Conservation (phyloP, 768 basidiomycete genomes). For the Agaricus bisporus region DNA sequence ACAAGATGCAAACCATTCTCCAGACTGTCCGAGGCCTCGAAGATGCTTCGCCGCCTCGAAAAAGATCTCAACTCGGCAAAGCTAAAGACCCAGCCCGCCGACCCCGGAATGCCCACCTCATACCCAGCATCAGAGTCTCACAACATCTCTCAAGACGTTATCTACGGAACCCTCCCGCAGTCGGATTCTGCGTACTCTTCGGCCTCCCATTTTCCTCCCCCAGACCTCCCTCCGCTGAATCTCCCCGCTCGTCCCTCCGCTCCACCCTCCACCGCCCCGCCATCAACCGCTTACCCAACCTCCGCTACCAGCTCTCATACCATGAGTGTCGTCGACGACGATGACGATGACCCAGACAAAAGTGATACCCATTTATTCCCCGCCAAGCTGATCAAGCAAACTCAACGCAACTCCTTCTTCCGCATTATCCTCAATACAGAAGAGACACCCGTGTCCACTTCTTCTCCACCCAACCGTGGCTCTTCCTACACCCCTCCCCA, state of each 20-base stretch:
- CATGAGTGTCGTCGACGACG: constrained; percentile 57
- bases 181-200: constrained; percentile 22
- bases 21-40: constrained; percentile 83
- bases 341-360: constrained; percentile 59
- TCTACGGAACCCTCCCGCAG: constrained; percentile 22
- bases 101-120: constrained; percentile 26
- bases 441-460: constrained; percentile 34
- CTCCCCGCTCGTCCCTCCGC: constrained; percentile 25
- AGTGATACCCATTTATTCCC: constrained; percentile 65
- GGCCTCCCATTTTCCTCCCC: constrained; percentile 14
- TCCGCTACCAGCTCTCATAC: constrained; percentile 31
- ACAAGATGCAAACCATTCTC: not conserved
- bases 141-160: constrained; percentile 20
- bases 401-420: constrained; percentile 72
- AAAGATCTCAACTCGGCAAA: constrained; percentile 77
- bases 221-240: constrained; percentile 27
- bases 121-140: constrained; percentile 25
- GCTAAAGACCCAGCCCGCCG: constrained; percentile 52
- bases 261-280: constrained; percentile 24
- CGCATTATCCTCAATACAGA: constrained; percentile 77
- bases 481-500: constrained; percentile 35
- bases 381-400: constrained; percentile 70
- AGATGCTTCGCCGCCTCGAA: constrained; percentile 82
- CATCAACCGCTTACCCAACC: constrained; percentile 27
- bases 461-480: constrained; percentile 26